Percentiles rank a stretch among this genome's conserved stretches.
Evolutionary conservation across 2,329 filamentous ascomycete genomes (phyloP).

Genomic region (Scedosporium boydii): DNA sequence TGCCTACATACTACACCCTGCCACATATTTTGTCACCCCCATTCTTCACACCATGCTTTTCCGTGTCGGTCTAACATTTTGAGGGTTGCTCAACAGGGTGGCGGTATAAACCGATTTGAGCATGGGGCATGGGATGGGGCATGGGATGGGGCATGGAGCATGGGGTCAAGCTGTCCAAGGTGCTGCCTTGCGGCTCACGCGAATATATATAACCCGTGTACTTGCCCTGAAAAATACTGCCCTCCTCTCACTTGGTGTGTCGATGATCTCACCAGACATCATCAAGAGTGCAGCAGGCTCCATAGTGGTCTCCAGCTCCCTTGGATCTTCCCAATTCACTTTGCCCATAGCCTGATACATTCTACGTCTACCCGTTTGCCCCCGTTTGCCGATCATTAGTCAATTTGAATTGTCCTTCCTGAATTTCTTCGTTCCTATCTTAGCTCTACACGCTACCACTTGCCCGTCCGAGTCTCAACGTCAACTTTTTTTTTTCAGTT

Average conservation of each 20-base stretch:
- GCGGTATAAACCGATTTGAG: neutral
- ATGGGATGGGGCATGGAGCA: neutral
- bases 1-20: neutral
- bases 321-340: neutral
- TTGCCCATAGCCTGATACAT: neutral
- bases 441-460: neutral
- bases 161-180: neutral
- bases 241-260: neutral
- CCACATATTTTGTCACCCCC: slow-evolving; percentile 1
- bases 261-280: neutral
- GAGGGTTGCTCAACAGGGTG: neutral
- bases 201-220: neutral
- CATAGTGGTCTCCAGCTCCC: neutral
- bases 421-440: neutral
- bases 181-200: neutral
- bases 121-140: neutral
- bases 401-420: neutral
- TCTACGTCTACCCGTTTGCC: neutral
- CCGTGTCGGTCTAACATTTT: neutral
- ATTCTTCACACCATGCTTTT: neutral
- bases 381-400: neutral
- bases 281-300: neutral
- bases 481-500: neutral
- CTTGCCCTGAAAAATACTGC: neutral
- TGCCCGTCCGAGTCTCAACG: neutral